Evolutionary conservation across 2,329 filamentous ascomycete species (phyloP).

Genomic region (Aspergillus sp.): DNA sequence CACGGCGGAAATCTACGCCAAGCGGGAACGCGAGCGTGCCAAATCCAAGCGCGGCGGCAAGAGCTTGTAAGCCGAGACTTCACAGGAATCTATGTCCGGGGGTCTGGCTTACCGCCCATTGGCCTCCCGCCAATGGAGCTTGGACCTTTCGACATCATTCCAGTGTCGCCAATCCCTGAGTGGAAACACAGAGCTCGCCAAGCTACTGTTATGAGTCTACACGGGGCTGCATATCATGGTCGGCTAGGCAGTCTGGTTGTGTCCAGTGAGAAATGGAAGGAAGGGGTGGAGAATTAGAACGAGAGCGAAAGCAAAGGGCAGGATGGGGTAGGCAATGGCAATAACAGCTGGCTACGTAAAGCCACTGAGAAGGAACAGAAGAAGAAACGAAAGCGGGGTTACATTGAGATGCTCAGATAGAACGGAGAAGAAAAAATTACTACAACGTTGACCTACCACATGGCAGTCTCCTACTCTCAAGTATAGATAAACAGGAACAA

Average conservation of each 20-base stretch:
- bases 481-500: background rate
- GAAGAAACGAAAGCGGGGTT: background rate
- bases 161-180: conserved; percentile 12
- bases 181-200: background rate
- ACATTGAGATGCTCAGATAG: background rate
- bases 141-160: conserved; percentile 35
- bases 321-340: background rate
- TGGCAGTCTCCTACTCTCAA: too few species aligned
- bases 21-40: conserved; percentile 54
- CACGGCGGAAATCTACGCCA: conserved; percentile 88
- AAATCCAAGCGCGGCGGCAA: conserved; percentile 42
- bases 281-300: background rate
- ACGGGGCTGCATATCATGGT: background rate
- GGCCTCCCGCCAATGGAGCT: background rate
- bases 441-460: background rate
- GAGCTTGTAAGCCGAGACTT: conserved; percentile 33
- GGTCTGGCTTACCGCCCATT: background rate
- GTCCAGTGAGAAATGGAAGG: background rate
- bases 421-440: background rate
- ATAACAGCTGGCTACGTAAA: background rate
- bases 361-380: background rate
- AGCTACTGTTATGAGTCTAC: background rate
- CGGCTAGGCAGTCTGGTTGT: background rate
- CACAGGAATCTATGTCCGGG: background rate
- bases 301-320: background rate